phyloP scores from a whole-genome alignment of 2,329 filamentous ascomycete genomes.

The Apiospora aurea region DNA sequence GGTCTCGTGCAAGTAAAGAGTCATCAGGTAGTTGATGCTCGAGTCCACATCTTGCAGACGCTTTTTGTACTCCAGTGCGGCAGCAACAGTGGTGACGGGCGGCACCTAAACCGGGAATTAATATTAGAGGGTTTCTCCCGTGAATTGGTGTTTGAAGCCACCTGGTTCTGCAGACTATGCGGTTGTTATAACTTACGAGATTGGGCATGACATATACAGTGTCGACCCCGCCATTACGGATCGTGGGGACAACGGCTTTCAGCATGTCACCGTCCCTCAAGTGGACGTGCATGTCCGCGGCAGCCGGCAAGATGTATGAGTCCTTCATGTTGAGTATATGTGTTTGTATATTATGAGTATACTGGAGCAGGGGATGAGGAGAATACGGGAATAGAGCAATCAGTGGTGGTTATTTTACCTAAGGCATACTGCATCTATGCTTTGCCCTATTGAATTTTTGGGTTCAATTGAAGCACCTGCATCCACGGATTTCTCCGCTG shows the following conservation, averaged over 20 bases:
- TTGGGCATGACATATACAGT: slow-evolving; percentile 64
- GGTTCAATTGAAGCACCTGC: background rate
- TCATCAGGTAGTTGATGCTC: slow-evolving; percentile 59
- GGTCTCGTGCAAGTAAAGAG: slow-evolving; percentile 57
- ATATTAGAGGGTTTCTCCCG: background rate
- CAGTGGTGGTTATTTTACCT: background rate
- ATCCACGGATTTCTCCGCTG: background rate
- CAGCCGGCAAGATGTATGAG: slow-evolving; percentile 27
- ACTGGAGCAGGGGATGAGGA: background rate
- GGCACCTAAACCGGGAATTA: slow-evolving; percentile 37
- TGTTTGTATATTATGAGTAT: background rate
- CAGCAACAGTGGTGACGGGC: slow-evolving; percentile 56
- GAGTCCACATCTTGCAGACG: slow-evolving; percentile 53
- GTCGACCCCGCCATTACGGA: slow-evolving; percentile 58
- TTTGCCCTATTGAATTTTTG: background rate
- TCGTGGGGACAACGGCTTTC: slow-evolving; percentile 56
- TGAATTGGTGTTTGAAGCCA: background rate
- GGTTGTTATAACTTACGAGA: slow-evolving; percentile 41
- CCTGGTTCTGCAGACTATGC: background rate
- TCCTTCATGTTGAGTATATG: slow-evolving; percentile 24
- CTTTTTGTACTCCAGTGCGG: slow-evolving; percentile 55
- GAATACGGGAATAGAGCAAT: background rate
- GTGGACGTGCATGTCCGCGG: slow-evolving; percentile 28
- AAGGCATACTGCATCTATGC: background rate
- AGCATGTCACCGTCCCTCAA: slow-evolving; percentile 55